Evolutionary conservation across 129 eudicot species (phyloP).

Genomic region (Artemisia tridentata): DNA sequence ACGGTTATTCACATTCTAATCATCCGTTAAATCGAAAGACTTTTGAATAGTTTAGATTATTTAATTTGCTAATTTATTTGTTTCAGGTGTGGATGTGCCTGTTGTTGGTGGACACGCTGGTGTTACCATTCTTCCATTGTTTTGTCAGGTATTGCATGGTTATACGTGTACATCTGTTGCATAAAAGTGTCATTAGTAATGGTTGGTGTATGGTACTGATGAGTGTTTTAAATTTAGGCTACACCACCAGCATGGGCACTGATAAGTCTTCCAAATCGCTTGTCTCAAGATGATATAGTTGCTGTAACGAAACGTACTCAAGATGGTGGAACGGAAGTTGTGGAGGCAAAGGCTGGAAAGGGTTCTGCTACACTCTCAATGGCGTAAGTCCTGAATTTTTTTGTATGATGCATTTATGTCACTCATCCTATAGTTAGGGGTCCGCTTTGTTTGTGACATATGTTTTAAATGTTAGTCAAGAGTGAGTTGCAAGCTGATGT

Average conservation of each 20-base stretch:
- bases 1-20: constrained; percentile 9
- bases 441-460: background rate
- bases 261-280: no score
- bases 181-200: background rate
- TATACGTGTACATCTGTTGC: background rate
- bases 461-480: background rate
- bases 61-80: constrained; percentile 11
- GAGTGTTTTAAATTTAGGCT: constrained; percentile 48
- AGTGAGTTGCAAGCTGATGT: constrained; percentile 3
- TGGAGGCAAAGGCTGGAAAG: constrained; percentile 99
- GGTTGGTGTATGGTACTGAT: constrained; percentile 22
- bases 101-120: constrained; percentile 99
- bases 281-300: constrained; percentile 56
- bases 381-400: constrained; percentile 69
- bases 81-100: constrained; percentile 86
- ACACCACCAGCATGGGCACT: constrained; percentile 83
- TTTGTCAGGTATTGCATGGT: constrained; percentile 68
- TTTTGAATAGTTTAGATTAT: background rate
- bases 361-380: constrained; percentile 99
- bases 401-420: background rate
- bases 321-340: constrained; percentile 99
- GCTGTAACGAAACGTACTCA: constrained; percentile 93
- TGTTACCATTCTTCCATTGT: constrained; percentile 90
- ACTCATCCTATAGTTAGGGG: background rate
- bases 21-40: background rate